Conservation (phyloP, 2,329 filamentous ascomycete genomes). For the Talaromyces sp. region DNA sequence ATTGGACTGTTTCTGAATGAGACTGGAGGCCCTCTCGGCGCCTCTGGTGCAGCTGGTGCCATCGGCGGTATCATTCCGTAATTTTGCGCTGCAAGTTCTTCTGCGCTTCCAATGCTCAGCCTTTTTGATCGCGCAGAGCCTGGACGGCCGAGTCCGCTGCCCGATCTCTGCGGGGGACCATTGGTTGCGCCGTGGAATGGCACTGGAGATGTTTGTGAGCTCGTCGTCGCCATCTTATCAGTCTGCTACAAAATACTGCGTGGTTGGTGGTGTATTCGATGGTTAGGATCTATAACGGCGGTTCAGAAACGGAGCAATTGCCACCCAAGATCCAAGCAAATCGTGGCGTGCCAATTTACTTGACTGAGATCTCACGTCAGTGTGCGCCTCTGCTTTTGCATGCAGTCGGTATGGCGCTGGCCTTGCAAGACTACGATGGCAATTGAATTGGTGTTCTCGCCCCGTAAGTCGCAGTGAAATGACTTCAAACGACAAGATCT, state of each 20-base stretch:
- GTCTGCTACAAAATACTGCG: not conserved
- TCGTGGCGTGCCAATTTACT: not conserved
- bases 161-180: conserved; percentile 6
- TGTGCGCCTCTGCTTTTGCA: not conserved
- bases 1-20: conserved; percentile 52
- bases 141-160: conserved; percentile 8
- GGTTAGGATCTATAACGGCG: not conserved
- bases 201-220: conserved; percentile 8
- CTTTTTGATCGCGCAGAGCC: conserved; percentile 10
- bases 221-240: conserved; percentile 14
- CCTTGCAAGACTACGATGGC: not conserved
- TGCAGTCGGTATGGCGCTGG: not conserved
- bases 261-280: not conserved
- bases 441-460: not conserved
- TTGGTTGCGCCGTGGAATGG: conserved; percentile 4
- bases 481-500: not conserved
- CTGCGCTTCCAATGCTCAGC: conserved; percentile 9
- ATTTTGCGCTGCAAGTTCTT: conserved; percentile 12
- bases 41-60: conserved; percentile 41
- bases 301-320: not conserved
- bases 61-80: conserved; percentile 15
- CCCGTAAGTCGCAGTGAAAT: not conserved
- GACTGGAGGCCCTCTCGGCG: conserved; percentile 56
- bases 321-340: not conserved
- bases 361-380: not conserved